Conservation (phyloP, 192 early-diverging fungal genomes). For the Chytriomyces sp. region DNA sequence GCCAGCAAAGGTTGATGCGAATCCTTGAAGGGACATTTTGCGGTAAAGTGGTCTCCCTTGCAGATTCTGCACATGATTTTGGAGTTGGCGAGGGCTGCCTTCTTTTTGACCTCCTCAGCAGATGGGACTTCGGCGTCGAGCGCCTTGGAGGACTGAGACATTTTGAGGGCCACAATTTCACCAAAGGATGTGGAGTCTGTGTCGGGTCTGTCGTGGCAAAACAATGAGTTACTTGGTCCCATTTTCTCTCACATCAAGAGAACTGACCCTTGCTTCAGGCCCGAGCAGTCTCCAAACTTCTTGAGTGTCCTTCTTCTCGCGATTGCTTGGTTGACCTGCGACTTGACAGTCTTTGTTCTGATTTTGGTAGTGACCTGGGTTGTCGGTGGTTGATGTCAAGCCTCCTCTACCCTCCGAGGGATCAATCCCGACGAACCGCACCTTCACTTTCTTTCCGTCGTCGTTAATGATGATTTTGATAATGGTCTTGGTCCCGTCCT, state of each 20-base stretch:
- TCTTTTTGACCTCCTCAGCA: slow-evolving; percentile 70
- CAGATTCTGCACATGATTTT: slow-evolving; percentile 96
- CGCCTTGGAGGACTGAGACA: slow-evolving; percentile 69
- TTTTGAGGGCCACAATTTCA: slow-evolving; percentile 82
- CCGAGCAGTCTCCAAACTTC: slow-evolving; percentile 90
- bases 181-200: slow-evolving; percentile 84
- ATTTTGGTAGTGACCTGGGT: slow-evolving; percentile 73
- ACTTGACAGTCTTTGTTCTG: slow-evolving; percentile 66
- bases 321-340: slow-evolving; percentile 84
- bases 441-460: slow-evolving; percentile 89
- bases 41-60: slow-evolving; percentile 94
- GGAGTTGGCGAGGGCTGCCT: slow-evolving; percentile 59
- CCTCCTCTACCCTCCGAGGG: neutral
- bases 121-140: slow-evolving; percentile 45
- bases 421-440: neutral
- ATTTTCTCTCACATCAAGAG: neutral
- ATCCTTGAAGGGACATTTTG: slow-evolving; percentile 98
- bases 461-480: slow-evolving; percentile 84
- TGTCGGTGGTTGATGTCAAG: neutral
- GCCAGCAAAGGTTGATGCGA: slow-evolving; percentile 75
- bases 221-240: neutral
- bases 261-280: slow-evolving; percentile 65
- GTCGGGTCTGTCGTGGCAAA: slow-evolving; percentile 59
- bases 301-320: slow-evolving; percentile 89
- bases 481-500: slow-evolving; percentile 77